These are phyloP conservation scores for Fomitopsis pinicola DNA, from an alignment of 1,284 basidiomycete genomes.

Conservation along the genomic window DNA sequence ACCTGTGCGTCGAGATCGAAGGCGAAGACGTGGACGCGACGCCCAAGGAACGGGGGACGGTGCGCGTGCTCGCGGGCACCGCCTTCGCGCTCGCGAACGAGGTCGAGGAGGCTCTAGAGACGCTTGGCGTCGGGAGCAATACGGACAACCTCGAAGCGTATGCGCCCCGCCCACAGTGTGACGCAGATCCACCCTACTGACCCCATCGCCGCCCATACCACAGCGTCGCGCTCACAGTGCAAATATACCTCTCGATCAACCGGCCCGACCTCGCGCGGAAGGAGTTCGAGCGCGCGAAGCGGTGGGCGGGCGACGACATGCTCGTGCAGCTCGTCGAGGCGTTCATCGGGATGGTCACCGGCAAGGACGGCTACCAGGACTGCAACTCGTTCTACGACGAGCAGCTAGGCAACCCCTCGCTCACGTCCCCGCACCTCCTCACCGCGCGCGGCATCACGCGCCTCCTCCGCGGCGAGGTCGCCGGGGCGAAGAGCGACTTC, in stretches of 20 bases:
- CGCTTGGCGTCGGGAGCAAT: slow-evolving; percentile 66
- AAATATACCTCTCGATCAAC: slow-evolving; percentile 4
- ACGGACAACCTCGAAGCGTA: slow-evolving; percentile 85
- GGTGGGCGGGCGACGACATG: slow-evolving; percentile 85
- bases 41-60: slow-evolving; percentile 63
- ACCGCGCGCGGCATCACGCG: slow-evolving; percentile 84
- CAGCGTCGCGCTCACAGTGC: slow-evolving; percentile 8
- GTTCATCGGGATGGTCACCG: slow-evolving; percentile 78
- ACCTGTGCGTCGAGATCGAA: slow-evolving; percentile 83
- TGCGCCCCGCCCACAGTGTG: slow-evolving; percentile 31
- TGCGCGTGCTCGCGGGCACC: slow-evolving; percentile 77
- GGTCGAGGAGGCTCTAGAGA: slow-evolving; percentile 88
- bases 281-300: slow-evolving; percentile 77
- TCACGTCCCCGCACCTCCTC: slow-evolving; percentile 72
- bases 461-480: slow-evolving; percentile 75
- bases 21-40: slow-evolving; percentile 66
- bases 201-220: not conserved
- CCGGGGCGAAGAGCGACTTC: slow-evolving; percentile 82
- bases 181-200: not conserved
- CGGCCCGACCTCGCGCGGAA: slow-evolving; percentile 28
- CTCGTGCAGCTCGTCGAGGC: slow-evolving; percentile 89
- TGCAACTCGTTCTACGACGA: slow-evolving; percentile 87
- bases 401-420: slow-evolving; percentile 81
- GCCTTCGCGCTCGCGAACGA: slow-evolving; percentile 83
- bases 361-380: slow-evolving; percentile 69